phyloP scores from a whole-genome alignment of 371 early-diverging fungal genomes.

The Coemansia sp. region DNA sequence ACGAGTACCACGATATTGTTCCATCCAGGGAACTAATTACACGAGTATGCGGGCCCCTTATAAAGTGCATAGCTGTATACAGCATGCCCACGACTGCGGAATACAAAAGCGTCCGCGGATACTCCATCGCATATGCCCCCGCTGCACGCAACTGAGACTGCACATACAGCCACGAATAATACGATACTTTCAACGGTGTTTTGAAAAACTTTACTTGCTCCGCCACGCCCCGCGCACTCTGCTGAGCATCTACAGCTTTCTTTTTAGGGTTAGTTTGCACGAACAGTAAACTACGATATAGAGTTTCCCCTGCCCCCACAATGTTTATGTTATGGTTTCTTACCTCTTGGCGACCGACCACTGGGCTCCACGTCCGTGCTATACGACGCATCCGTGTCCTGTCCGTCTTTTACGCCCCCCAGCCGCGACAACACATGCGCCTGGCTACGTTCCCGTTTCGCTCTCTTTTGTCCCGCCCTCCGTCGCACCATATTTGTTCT shows the following conservation, averaged over 20 bases:
- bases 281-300: background rate
- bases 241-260: background rate
- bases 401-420: background rate
- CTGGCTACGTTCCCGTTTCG: too few species aligned
- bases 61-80: conserved; percentile 41
- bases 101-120: conserved; percentile 38
- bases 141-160: conserved; percentile 16
- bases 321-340: too few species aligned
- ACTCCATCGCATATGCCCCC: conserved; percentile 26
- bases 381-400: background rate
- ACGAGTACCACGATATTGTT: conserved; percentile 74
- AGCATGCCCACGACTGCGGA: conserved; percentile 25
- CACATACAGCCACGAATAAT: conserved; percentile 43
- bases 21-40: conserved; percentile 32
- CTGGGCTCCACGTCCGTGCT: background rate
- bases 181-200: conserved; percentile 43
- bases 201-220: conserved; percentile 33
- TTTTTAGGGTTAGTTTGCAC: background rate
- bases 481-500: too few species aligned
- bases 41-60: conserved; percentile 30
- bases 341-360: background rate
- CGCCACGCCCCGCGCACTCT: background rate
- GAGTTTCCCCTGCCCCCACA: background rate
- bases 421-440: too few species aligned
- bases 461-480: too few species aligned